Base-by-base conservation (phyloP, 2,329 filamentous ascomycete genomes). In the Didymella lethalis region DNA sequence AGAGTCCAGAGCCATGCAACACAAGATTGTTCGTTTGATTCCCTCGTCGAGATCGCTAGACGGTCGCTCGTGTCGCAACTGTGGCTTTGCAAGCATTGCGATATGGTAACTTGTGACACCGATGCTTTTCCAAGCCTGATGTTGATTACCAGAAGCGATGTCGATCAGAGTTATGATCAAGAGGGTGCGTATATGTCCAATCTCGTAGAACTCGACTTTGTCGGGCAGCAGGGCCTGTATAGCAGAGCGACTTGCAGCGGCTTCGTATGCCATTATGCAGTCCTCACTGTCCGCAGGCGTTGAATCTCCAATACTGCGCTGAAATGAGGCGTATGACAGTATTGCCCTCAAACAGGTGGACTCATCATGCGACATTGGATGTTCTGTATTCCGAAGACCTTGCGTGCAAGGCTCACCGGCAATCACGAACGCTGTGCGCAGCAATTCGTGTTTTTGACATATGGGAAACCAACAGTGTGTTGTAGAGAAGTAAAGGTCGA, bases 391-490 rank as follows among this genome's bases (percentile, higher is more conserved):
- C 6, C n/a, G n/a, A 38, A 16, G 34, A 8, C 34, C 34, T 7
- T 50, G 25, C 20, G 12, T 50, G 10, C 25, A 18, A 18, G 38
- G 2, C 8, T 7, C 8, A 25, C 48, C 31, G 16, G 48, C 32
- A 12, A 41, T 20, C 16, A 43, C 26, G 18, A 31, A 50, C 10
- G 34, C 48, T 41, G 25, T 50, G 12, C 48, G 48, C 25, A 50
- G 26, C 16, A 50, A 23, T 23, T 50, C 48, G 16, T 50, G 48
- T 34, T 50, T 50, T n/a, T 50, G 48, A n/a, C 31, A 50, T 5
- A 50, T 50, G 4, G 48, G 48, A 3, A 50, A 28, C 48, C 48
- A 50, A 25, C 48, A 50, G 28, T 50, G 48, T 18, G 48, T 40
- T 11, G 23, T 41, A 12, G 38, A 32, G 28, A 50, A 50, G 25